A percentile compares a stretch with the other conserved stretches of the same genome.
phyloP scores from a whole-genome alignment of 2,329 filamentous ascomycete genomes.

The Pseudopithomyces chartarum region DNA sequence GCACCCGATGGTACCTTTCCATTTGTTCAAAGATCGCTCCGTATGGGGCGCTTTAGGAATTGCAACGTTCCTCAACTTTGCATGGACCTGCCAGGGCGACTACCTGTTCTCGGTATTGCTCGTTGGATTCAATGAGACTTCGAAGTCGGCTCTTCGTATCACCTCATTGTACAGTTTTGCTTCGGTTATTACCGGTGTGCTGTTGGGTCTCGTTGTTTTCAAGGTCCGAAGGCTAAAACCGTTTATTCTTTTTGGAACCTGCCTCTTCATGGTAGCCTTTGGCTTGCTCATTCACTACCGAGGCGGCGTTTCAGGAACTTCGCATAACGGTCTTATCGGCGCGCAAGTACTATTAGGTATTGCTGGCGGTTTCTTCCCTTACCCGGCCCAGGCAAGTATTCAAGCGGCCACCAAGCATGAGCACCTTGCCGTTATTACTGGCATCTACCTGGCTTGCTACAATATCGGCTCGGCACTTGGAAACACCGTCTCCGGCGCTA shows the following conservation, averaged over 20 bases:
- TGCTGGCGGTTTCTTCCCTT: constrained; percentile 66
- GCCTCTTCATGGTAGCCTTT: constrained; percentile 68
- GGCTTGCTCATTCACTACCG: constrained; percentile 68
- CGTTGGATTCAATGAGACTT: constrained; percentile 65
- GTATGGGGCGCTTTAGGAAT: constrained; percentile 68
- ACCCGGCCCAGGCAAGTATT: constrained; percentile 57
- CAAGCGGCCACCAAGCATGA: constrained; percentile 58
- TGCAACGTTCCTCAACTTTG: constrained; percentile 40
- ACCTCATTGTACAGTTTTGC: constrained; percentile 63
- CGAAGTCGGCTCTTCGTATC: constrained; percentile 63
- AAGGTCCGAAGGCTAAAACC: constrained; percentile 63
- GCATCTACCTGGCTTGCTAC: constrained; percentile 66
- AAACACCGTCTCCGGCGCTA: constrained; percentile 64
- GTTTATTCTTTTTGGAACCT: constrained; percentile 66
- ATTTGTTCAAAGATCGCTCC: constrained; percentile 65
- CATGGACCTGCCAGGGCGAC: constrained; percentile 67
- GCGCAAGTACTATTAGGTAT: constrained; percentile 67
- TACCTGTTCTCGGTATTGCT: constrained; percentile 67
- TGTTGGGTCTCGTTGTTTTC: constrained; percentile 61
- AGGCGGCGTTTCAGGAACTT: constrained; percentile 52
- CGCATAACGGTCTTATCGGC: constrained; percentile 63
- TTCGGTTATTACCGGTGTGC: constrained; percentile 62
- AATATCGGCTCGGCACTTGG: constrained; percentile 66
- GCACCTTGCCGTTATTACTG: constrained; percentile 68
- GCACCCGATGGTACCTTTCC: constrained; percentile 64